Conservation (phyloP, 345 rosid genomes). For the Lenwebbia sp. region DNA sequence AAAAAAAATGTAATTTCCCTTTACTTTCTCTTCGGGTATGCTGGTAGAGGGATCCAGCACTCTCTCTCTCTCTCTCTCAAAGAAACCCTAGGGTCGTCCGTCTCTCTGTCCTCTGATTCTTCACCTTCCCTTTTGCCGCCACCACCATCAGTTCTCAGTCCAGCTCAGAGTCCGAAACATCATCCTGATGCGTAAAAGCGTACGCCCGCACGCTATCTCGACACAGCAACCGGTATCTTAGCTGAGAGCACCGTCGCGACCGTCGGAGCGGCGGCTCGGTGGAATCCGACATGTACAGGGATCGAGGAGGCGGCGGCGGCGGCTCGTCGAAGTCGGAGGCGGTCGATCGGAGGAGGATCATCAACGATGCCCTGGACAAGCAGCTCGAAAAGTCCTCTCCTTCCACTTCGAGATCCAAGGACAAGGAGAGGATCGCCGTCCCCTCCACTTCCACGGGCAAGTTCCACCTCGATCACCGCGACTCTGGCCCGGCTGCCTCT, state of each 20-base stretch:
- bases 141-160: not conserved
- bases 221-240: not conserved
- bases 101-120: not conserved
- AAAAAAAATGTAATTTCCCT: not conserved
- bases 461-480: constrained; percentile 55
- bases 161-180: not conserved
- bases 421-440: constrained; percentile 49
- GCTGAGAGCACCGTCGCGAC: not conserved
- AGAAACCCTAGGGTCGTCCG: not conserved
- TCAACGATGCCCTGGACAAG: constrained; percentile 84
- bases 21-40: not conserved
- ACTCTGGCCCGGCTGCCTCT: constrained; percentile 31
- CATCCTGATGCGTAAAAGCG: not conserved
- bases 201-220: not conserved
- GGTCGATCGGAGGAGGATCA: constrained; percentile 75
- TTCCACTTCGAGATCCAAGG: constrained; percentile 63
- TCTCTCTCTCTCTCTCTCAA: not conserved
- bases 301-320: constrained; percentile 67
- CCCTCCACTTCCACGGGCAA: constrained; percentile 74
- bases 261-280: not conserved
- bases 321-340: constrained; percentile 75
- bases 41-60: not conserved
- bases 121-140: not conserved
- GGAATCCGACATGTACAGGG: constrained; percentile 33
- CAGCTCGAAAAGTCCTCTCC: constrained; percentile 88